A percentile compares a stretch with the other conserved stretches of the same genome.
phyloP scores from a whole-genome alignment of 352 stramenopile species.

The Pythium coloratum region DNA sequence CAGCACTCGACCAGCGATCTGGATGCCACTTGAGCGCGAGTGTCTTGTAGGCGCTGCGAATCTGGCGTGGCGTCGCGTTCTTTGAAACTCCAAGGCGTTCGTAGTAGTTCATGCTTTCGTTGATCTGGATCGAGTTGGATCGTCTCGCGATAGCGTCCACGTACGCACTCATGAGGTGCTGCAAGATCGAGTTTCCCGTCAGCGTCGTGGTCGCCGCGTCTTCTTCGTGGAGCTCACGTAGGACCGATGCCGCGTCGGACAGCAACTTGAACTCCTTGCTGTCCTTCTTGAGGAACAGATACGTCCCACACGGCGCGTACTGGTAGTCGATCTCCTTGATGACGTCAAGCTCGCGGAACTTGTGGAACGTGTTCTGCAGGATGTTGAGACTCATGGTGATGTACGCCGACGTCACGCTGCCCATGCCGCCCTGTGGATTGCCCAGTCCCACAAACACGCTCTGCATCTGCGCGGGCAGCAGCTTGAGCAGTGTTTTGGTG shows the following conservation, averaged over 20 bases:
- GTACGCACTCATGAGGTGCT: slow-evolving; percentile 87
- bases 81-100: slow-evolving; percentile 69
- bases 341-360: slow-evolving; percentile 74
- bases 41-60: slow-evolving; percentile 73
- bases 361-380: slow-evolving; percentile 80
- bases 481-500: slow-evolving; percentile 67
- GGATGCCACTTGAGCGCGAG: slow-evolving; percentile 87
- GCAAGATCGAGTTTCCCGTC: slow-evolving; percentile 73
- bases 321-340: slow-evolving; percentile 76
- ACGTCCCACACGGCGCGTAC: slow-evolving; percentile 75
- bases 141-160: slow-evolving; percentile 65
- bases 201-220: slow-evolving; percentile 54
- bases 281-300: slow-evolving; percentile 74
- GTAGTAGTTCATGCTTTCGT: slow-evolving; percentile 84
- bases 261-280: slow-evolving; percentile 52
- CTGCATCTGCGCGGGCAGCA: slow-evolving; percentile 76
- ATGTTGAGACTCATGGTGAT: slow-evolving; percentile 79
- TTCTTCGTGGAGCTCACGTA: slow-evolving; percentile 41
- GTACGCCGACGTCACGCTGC: slow-evolving; percentile 64
- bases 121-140: slow-evolving; percentile 79
- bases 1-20: slow-evolving; percentile 65
- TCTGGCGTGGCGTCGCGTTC: slow-evolving; percentile 64
- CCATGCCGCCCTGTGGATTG: slow-evolving; percentile 17
- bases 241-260: slow-evolving; percentile 42
- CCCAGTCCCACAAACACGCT: slow-evolving; percentile 46